phyloP scores from a whole-genome alignment of 192 early-diverging fungal genomes.

The Allomyces arbusculus region DNA sequence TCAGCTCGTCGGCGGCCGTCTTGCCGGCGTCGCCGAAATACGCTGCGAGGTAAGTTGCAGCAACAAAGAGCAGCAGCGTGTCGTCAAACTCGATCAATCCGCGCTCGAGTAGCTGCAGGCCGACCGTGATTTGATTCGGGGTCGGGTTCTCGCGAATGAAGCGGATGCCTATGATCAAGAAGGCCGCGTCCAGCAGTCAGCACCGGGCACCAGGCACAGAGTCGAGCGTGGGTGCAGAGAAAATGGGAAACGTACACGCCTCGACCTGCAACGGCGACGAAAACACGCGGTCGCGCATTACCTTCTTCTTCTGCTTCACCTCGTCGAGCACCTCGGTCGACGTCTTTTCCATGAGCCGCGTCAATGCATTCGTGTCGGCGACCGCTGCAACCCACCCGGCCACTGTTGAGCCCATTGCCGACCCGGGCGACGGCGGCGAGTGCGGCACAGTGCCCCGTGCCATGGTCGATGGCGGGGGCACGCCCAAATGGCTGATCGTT shows the following conservation, averaged over 20 bases:
- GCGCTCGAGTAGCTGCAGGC: background rate
- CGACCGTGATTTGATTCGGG: background rate
- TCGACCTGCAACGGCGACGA: background rate
- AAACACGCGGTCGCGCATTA: background rate
- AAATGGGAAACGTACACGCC: background rate
- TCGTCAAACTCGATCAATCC: background rate
- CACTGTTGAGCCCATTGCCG: background rate
- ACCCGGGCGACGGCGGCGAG: too few species aligned
- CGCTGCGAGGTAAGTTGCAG: background rate
- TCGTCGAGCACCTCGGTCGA: background rate
- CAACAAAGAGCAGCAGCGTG: background rate
- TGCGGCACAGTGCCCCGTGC: too few species aligned
- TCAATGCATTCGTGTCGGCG: background rate
- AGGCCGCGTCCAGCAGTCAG: too few species aligned
- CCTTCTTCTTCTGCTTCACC: background rate
- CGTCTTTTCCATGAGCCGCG: background rate
- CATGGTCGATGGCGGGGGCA: too few species aligned
- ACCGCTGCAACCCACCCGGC: background rate
- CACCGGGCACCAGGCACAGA: too few species aligned
- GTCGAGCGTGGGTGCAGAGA: too few species aligned
- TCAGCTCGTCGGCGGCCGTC: background rate
- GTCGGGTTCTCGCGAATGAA: background rate
- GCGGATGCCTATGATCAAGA: too few species aligned
- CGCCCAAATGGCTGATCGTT: background rate
- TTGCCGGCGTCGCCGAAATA: background rate